These are phyloP conservation scores for Firmiana major DNA, from an alignment of 345 rosid genomes.

Conservation along the genomic window DNA sequence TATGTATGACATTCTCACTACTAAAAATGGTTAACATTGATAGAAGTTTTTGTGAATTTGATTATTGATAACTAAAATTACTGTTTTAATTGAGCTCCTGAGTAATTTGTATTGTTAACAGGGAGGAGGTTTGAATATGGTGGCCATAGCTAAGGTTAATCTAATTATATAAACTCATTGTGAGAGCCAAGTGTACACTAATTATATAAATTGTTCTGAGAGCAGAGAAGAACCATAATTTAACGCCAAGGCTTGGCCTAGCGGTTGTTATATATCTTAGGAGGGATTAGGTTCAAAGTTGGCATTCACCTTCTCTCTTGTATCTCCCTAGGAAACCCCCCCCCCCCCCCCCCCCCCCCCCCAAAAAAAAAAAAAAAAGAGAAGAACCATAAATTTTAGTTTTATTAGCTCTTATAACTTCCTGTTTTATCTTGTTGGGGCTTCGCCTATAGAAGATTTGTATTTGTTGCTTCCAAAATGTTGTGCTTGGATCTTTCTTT, in stretches of 20 bases:
- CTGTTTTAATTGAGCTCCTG: not conserved
- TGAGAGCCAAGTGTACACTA: not conserved
- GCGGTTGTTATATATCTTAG: no score
- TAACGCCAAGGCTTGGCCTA: no score
- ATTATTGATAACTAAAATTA: not conserved
- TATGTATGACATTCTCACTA: not conserved
- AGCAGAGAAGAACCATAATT: no score
- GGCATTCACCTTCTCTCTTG: no score
- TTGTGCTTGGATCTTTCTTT: not conserved
- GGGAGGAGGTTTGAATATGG: not conserved
- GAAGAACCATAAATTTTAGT: not conserved
- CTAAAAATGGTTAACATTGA: not conserved
- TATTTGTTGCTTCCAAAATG: not conserved
- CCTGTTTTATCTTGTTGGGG: not conserved
- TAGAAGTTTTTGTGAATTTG: not conserved
- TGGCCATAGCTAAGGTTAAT: not conserved
- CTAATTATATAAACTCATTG: not conserved
- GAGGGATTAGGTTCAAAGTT: no score
- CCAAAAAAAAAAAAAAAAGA: not conserved
- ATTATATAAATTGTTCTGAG: no score
- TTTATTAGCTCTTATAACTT: not conserved
- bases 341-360: no score
- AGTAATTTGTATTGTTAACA: not conserved
- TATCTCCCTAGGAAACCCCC: no score
- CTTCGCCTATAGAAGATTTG: not conserved